Conservation (phyloP, 805 yeast genomes). For the Phaffomyces antillensis region DNA sequence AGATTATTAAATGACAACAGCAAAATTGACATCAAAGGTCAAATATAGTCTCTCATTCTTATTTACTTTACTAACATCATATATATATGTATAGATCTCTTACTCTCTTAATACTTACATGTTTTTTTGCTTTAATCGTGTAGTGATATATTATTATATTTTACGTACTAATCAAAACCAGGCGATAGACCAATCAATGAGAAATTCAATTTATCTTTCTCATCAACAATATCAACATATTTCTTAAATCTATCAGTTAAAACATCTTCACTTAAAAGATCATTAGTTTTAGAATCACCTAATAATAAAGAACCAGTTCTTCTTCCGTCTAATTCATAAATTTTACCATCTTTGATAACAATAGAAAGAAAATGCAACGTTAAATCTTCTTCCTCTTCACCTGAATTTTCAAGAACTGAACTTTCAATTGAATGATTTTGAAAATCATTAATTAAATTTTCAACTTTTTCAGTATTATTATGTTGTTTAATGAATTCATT, state of each 20-base stretch:
- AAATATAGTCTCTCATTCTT: slow-evolving; percentile 32
- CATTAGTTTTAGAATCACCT: slow-evolving; percentile 32
- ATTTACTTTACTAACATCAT: neutral
- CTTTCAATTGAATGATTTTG: slow-evolving; percentile 32
- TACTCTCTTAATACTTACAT: too few relatives aligned
- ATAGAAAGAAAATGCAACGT: slow-evolving; percentile 77
- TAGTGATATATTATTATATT: too few relatives aligned
- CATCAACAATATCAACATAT: slow-evolving; percentile 60
- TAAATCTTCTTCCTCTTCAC: slow-evolving; percentile 44
- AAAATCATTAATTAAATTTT: slow-evolving; percentile 38
- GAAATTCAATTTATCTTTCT: slow-evolving; percentile 52
- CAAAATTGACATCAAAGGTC: slow-evolving; percentile 88
- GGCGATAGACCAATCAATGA: slow-evolving; percentile 76
- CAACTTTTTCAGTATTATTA: slow-evolving; percentile 18
- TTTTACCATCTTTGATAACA: slow-evolving; percentile 46
- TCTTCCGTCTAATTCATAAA: slow-evolving; percentile 89
- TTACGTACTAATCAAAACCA: slow-evolving; percentile 26
- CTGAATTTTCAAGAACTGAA: slow-evolving; percentile 50
- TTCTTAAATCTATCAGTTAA: slow-evolving; percentile 52
- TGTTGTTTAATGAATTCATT: slow-evolving; percentile 11
- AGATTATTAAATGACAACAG: slow-evolving; percentile 33
- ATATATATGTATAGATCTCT: too few relatives aligned
- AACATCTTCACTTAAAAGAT: slow-evolving; percentile 46
- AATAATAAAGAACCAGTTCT: slow-evolving; percentile 66
- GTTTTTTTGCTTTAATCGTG: too few relatives aligned